A percentile compares a stretch with the other conserved stretches of the same genome.
phyloP scores from a whole-genome alignment of 2,329 filamentous ascomycete species.

The Ophiostoma ips region DNA sequence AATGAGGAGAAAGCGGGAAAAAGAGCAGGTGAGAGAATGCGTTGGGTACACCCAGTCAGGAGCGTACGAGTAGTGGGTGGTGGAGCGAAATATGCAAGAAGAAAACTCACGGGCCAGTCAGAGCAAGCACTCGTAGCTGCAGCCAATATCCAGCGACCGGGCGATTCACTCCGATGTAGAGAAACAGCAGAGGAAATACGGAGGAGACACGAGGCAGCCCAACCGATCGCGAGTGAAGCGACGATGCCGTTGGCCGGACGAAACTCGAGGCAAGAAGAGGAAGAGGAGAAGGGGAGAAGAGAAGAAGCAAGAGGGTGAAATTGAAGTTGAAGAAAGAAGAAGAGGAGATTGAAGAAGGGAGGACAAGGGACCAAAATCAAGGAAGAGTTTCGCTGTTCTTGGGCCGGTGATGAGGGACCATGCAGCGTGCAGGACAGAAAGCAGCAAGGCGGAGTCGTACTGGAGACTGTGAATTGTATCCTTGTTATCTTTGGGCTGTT shows the following conservation, averaged over 20 bases:
- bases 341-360: not conserved
- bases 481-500: too few species aligned
- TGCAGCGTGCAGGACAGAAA: not conserved
- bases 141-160: conserved; percentile 1
- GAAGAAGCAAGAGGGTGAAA: not conserved
- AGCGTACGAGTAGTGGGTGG: not conserved
- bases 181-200: not conserved
- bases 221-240: conserved; percentile 2
- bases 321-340: not conserved
- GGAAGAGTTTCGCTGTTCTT: not conserved
- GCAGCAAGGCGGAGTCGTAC: not conserved
- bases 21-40: not conserved
- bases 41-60: not conserved
- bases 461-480: not conserved
- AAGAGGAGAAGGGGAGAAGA: not conserved
- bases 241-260: conserved; percentile 6
- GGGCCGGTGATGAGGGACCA: not conserved
- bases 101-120: conserved; percentile 7
- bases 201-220: not conserved
- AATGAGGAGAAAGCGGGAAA: not conserved
- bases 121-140: not conserved
- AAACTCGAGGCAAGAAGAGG: conserved; percentile 3
- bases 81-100: conserved; percentile 1
- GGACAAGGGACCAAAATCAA: not conserved
- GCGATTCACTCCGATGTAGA: not conserved